Base-by-base conservation (phyloP, 2,329 filamentous ascomycete species). In the Knufia fluminis region DNA sequence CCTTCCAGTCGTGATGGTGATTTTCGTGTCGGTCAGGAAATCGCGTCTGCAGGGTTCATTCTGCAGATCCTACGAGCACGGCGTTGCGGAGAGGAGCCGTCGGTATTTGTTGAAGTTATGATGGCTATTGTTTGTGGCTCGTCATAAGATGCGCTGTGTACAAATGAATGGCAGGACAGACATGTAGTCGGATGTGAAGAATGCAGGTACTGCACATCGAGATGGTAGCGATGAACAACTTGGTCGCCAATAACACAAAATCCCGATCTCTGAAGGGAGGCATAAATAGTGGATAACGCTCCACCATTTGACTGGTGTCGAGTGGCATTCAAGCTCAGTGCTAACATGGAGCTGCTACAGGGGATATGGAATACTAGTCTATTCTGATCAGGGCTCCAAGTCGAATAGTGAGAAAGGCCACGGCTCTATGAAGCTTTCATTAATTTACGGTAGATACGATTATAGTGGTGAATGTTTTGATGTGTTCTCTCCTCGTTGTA, bases 161-260 rank as follows among this genome's bases (percentile, higher is more conserved):
- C n/a, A 12, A 43, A 43, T 28, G 17, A 43, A 16, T 16, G 6
- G 9, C 42, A 14, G 42, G 3, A 8, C 42, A 35, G n/a, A 17
- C 22, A 23, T 16, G n/a, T 24, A 26, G 24, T 26, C 40, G 22
- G 22, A 16, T 14, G n/a, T 43, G 40, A 43, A 28, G 7, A 28
- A 22, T 41, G 38, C 22, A 26, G 33, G 33, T 14, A 36, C 33
- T 28, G 32, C n/a, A 33, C 43, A 23, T 16, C 43, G 43, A 36
- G 16, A 31, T 46, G 36, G n/a, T 36, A 23, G 40, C 22, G 32
- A 36, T 35, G 31, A 23, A 38, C 42, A 45, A 22, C n/a, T n/a
- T n/a, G 43, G 43, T 46, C 36, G 31, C 31, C 43, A 46, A 36
- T 46, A 46, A 36, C 31, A 46, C 31, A 46, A 46, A 46, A 22